Evolutionary conservation across 495 filamentous ascomycete genomes (phyloP), one percentile per base, ranked within the genome.

Genomic region (Penicillium crystallinum): DNA sequence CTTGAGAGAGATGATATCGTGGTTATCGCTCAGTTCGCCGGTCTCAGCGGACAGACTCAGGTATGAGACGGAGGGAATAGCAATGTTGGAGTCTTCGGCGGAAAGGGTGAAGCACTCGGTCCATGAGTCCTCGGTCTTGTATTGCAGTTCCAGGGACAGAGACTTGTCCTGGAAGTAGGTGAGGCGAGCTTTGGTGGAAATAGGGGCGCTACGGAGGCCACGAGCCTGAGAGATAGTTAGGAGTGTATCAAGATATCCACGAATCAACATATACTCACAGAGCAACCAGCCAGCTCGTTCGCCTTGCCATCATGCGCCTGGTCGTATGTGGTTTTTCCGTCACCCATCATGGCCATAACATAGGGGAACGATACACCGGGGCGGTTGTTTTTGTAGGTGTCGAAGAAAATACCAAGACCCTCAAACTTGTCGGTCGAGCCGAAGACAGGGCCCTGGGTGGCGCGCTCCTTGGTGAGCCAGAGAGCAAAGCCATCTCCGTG

Each of bases 321-420:
- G 72, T 97, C 90, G 71, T 99, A 99, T 17, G 77, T 72, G 25
- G 87, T 95, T 66, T 88, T 73, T 27, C 93, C 91, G 68, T 99
- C 93, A 42, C 86, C 93, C 64, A 96, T 77, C 93, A 97, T 97
- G 44, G 95, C 95, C 90, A 97, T 95, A 59, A 99, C 87, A 61
- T 96, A 97, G 34, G 95, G 95, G 71, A 99, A 99, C 19, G 95
- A 85, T 15, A 87, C 85, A 9, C 95, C 95, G 8, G 95, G 95
- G 15, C 95, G 84, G 76, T 96, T 95, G 75, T 99, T 99, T 83
- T 99, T 99, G 77, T 99, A 99, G 40, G 95, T 99, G 66, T 99
- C 95, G 74, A 99, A 84, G 79, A 99, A 97, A 64, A 99, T 79
- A 35, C 93, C 95, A 12, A 99, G 80, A 11, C 95, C 95, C 62